A percentile compares a stretch with the other conserved stretches of the same genome.
Evolutionary conservation across 1,284 basidiomycete genomes (phyloP).

Genomic region (Porogramme epimiltina): DNA sequence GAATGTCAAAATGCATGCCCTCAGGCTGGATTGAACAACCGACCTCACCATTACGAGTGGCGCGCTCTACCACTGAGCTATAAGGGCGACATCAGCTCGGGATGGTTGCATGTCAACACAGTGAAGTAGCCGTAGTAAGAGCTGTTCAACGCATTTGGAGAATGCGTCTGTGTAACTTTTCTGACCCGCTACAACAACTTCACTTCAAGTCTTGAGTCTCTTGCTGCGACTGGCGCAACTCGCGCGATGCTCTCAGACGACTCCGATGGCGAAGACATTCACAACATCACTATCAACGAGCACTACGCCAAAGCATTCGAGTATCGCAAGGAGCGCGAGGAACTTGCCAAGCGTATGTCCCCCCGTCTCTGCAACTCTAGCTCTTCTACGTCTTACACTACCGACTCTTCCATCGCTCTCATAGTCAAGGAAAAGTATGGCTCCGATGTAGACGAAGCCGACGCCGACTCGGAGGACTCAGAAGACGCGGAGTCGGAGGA

Average conservation of each 20-base stretch:
- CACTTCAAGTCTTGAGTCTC: too few relatives aligned
- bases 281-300: slow-evolving; percentile 75
- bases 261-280: slow-evolving; percentile 43
- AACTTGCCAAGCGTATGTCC: slow-evolving; percentile 73
- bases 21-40: slow-evolving; percentile 25
- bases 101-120: too few relatives aligned
- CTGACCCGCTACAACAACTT: background rate
- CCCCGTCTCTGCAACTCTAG: background rate
- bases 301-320: slow-evolving; percentile 84
- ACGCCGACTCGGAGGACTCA: slow-evolving; percentile 60
- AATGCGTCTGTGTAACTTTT: background rate
- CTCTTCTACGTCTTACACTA: background rate
- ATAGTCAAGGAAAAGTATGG: slow-evolving; percentile 88
- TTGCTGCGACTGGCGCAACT: too few relatives aligned
- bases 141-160: too few relatives aligned
- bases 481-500: slow-evolving; percentile 88
- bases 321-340: slow-evolving; percentile 81
- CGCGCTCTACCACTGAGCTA: slow-evolving; percentile 26
- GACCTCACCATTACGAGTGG: slow-evolving; percentile 26
- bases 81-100: slow-evolving; percentile 7
- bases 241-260: slow-evolving; percentile 52
- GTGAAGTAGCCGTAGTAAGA: too few relatives aligned
- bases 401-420: background rate
- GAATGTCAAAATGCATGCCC: slow-evolving; percentile 4
- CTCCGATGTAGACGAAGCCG: slow-evolving; percentile 59